phyloP scores from a whole-genome alignment of 148 eudicot species.

The Beta vulgaris region DNA sequence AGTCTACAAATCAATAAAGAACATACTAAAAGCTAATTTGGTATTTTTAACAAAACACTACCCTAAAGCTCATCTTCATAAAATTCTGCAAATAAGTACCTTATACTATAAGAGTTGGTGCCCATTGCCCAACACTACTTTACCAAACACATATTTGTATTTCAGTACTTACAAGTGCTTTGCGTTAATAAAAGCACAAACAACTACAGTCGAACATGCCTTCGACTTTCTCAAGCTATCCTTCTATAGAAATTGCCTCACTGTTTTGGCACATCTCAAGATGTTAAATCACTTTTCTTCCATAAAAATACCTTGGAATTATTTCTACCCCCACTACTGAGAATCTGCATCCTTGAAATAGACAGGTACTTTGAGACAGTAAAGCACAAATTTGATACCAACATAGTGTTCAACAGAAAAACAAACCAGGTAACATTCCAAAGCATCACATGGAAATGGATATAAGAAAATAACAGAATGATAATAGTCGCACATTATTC shows the following conservation, averaged over 20 bases:
- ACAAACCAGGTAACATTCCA: not conserved
- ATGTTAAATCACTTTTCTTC: not conserved
- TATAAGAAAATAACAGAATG: not conserved
- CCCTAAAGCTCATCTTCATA: not conserved
- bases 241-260: not conserved
- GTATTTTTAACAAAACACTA: not conserved
- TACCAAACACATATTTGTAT: not conserved
- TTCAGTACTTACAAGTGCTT: not conserved
- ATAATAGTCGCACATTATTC: not conserved
- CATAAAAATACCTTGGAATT: not conserved
- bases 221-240: not conserved
- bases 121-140: not conserved
- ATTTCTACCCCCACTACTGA: not conserved
- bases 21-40: not conserved
- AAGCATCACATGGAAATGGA: not conserved
- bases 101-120: not conserved
- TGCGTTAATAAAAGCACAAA: not conserved
- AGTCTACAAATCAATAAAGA: no score
- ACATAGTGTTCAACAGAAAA: not conserved
- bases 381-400: not conserved
- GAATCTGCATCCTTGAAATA: not conserved
- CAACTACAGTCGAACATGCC: not conserved
- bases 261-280: not conserved
- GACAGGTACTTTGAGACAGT: not conserved
- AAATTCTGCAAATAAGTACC: not conserved